A percentile compares a stretch with the other conserved stretches of the same genome.
These are phyloP conservation scores for Taiwanofungus camphoratus DNA, from an alignment of 1,284 basidiomycete species.

Conservation along the genomic window DNA sequence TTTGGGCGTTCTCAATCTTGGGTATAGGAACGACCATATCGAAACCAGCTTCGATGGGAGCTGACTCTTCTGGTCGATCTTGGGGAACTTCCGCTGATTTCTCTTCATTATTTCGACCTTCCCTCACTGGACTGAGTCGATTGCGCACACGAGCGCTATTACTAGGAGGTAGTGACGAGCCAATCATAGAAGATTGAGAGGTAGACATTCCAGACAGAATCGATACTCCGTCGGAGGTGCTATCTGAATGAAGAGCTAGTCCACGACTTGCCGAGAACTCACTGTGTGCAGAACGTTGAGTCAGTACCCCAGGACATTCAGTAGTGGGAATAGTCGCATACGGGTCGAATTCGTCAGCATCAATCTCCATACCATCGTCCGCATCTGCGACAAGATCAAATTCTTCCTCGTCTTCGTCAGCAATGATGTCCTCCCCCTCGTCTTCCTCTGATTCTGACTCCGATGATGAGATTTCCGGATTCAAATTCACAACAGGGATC, in stretches of 20 bases:
- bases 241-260: conserved; percentile 21
- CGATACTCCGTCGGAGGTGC: conserved; percentile 51
- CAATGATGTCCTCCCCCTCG: conserved; percentile 34
- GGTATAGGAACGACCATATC: conserved; percentile 39
- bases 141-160: conserved; percentile 38
- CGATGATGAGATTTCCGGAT: conserved; percentile 47
- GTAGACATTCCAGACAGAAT: conserved; percentile 43
- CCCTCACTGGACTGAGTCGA: conserved; percentile 65
- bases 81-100: conserved; percentile 21
- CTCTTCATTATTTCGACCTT: conserved; percentile 32
- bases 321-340: conserved; percentile 31
- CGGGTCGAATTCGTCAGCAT: conserved; percentile 70
- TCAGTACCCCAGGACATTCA: conserved; percentile 4
- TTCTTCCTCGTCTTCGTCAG: conserved; percentile 49
- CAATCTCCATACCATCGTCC: conserved; percentile 53
- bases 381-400: conserved; percentile 40
- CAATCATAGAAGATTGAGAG: conserved; percentile 42
- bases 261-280: conserved; percentile 32
- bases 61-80: conserved; percentile 20
- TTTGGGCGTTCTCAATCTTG: conserved; percentile 6
- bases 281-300: conserved; percentile 41
- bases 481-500: conserved; percentile 24
- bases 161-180: conserved; percentile 40
- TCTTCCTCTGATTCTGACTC: conserved; percentile 33
- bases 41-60: conserved; percentile 35